phyloP scores from a whole-genome alignment of 768 basidiomycete species.

The Amanita brunnescens region DNA sequence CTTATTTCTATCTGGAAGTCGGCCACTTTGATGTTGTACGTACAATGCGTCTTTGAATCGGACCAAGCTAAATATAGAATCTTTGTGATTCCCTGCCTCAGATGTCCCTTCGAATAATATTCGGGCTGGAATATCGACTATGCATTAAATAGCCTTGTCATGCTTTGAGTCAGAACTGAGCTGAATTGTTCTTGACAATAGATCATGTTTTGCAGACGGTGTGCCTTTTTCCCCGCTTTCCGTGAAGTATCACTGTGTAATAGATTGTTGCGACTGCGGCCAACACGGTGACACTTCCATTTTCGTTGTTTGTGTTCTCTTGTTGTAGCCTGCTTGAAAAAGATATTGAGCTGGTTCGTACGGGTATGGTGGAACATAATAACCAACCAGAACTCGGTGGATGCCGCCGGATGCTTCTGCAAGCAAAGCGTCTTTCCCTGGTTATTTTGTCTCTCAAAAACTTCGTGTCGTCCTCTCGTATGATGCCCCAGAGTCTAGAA shows the following conservation, averaged over 20 bases:
- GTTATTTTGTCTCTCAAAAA: not conserved
- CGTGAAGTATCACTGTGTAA: not conserved
- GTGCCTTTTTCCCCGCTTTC: not conserved
- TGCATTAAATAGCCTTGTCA: not conserved
- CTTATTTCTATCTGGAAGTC: not conserved
- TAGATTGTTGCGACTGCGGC: not conserved
- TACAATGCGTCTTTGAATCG: not conserved
- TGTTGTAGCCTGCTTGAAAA: not conserved
- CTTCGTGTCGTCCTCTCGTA: too few relatives aligned
- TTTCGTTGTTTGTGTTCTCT: slow-evolving; percentile 1
- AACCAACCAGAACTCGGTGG: not conserved
- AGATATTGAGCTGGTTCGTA: too few relatives aligned
- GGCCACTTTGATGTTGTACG: not conserved
- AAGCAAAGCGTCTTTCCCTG: not conserved
- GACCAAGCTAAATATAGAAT: not conserved
- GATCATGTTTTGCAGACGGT: not conserved
- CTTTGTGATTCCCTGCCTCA: not conserved
- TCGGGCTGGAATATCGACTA: too few relatives aligned
- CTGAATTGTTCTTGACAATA: not conserved
- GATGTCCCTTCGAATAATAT: not conserved
- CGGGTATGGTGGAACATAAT: not conserved
- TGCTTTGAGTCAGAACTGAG: not conserved
- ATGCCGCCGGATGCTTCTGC: not conserved
- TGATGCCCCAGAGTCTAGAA: not conserved
- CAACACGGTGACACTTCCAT: not conserved